phyloP scores from a whole-genome alignment of 2,329 filamentous ascomycete species.

The Onygenales sp. region DNA sequence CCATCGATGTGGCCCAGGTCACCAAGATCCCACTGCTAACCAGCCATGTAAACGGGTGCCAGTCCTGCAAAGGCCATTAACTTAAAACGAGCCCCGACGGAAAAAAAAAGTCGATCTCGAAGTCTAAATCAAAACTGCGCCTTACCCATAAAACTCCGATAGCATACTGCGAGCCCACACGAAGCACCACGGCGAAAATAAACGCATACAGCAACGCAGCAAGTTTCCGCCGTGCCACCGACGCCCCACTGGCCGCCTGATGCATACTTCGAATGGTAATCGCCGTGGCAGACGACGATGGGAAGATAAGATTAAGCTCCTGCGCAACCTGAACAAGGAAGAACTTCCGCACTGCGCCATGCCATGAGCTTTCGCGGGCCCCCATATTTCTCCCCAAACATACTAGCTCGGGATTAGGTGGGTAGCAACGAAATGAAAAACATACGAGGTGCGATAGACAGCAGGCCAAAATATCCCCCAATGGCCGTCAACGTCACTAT shows the following conservation, averaged over 20 bases:
- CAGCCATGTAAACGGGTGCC: constrained; percentile 42
- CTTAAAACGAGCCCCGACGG: background rate
- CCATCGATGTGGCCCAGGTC: constrained; percentile 16
- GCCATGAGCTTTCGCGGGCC: constrained; percentile 9
- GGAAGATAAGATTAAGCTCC: constrained; percentile 52
- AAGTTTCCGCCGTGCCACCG: constrained; percentile 47
- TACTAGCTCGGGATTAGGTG: background rate
- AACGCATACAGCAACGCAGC: constrained; percentile 47
- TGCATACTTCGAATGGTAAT: constrained; percentile 57
- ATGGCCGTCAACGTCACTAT: constrained; percentile 10
- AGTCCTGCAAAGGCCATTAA: constrained; percentile 22
- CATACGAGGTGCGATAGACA: constrained; percentile 47
- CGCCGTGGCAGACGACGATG: constrained; percentile 50
- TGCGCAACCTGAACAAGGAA: constrained; percentile 44
- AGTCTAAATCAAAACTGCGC: too few species aligned
- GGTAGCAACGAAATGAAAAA: constrained; percentile 6
- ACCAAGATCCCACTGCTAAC: constrained; percentile 13
- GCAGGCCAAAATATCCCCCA: constrained; percentile 45
- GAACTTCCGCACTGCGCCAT: constrained; percentile 47
- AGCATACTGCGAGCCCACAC: constrained; percentile 51
- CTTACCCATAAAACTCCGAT: constrained; percentile 47
- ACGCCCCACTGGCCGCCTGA: constrained; percentile 42
- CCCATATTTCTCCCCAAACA: background rate
- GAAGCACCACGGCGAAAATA: constrained; percentile 39
- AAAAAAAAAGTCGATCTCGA: too few species aligned